Base-by-base conservation (phyloP, 2,329 filamentous ascomycete species). In the Corinectria fuckeliana region DNA sequence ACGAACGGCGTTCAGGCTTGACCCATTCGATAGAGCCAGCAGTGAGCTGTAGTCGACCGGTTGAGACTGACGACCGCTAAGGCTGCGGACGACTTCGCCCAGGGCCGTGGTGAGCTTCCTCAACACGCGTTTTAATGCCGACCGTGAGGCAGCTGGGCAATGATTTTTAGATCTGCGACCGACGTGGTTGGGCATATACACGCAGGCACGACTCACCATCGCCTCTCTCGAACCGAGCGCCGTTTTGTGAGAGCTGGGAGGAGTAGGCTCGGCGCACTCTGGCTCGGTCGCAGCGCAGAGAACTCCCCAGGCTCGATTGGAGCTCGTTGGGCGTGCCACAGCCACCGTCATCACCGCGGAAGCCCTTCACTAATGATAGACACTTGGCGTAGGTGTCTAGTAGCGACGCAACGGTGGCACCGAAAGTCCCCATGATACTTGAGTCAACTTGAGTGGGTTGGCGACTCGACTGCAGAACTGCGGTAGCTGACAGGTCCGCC, bases 341-440 rank as follows among this genome's bases (percentile, higher is more conserved):
- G 44, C 55, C 61, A 41, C 63, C 59, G 28, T 55, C 65, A 11
- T 49, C 50, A 21, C 55, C 56, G 38, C 71, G 71, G 53, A 77
- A 71, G 9, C 70, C 70, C 61, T 77, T 78, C 6, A 82, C 71
- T 11, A 81, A 73, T 14, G 74, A 72, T 30, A 82, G 72, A 61
- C 80, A 81, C 61, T 75, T 80, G 48, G 77, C 75, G 57, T 84
- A 85, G 11, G 80, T 79, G 47, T 80, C 76, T 16, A 85, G 70
- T 13, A 85, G 73, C 7, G 76, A 76, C 4, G 72, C 71, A 42
- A 85, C 77, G 16, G 75, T 75, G 50, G 76, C 71, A 50, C 79
- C 76, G 61, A 85, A 82, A 32, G 75, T 71, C 23, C 72, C 77
- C 76, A 71, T 66, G 41, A 18, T 56, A 38, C 28, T 34, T n/a